These are phyloP conservation scores for Trametes pubescens DNA, from an alignment of 1,284 basidiomycete species.

Conservation along the genomic window DNA sequence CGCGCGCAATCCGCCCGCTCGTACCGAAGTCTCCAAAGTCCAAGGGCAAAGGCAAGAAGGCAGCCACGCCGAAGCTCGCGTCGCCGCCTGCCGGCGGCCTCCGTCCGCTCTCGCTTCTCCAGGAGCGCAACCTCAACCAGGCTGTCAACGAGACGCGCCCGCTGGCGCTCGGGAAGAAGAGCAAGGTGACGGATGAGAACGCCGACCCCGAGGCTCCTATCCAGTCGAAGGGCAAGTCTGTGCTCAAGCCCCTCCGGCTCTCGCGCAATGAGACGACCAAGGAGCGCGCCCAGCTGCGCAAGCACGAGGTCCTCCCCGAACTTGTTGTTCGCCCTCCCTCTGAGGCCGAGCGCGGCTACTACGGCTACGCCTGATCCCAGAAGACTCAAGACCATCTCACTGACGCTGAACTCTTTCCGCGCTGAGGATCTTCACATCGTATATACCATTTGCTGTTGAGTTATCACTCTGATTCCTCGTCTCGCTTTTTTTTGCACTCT, in stretches of 20 bases:
- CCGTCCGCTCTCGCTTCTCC: conserved; percentile 69
- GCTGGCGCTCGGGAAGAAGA: conserved; percentile 61
- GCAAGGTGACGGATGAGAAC: conserved; percentile 53
- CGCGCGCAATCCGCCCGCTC: conserved; percentile 58
- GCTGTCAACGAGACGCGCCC: conserved; percentile 53
- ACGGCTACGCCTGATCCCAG: conserved; percentile 26
- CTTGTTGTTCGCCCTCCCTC: conserved; percentile 57
- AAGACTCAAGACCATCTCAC: conserved; percentile 25
- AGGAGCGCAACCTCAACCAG: conserved; percentile 59
- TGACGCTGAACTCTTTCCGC: conserved; percentile 25
- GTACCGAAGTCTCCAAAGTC: conserved; percentile 61
- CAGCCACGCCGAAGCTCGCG: conserved; percentile 40
- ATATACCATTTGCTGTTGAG: conserved; percentile 34
- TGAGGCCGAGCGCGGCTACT: conserved; percentile 35
- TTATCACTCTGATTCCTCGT: conserved; percentile 29
- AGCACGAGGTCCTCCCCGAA: conserved; percentile 52
- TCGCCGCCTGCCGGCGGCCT: conserved; percentile 51
- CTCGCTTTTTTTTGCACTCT: not conserved
- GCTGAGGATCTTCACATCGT: conserved; percentile 26
- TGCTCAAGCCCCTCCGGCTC: conserved; percentile 64
- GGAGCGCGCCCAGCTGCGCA: conserved; percentile 56
- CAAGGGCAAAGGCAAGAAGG: conserved; percentile 56
- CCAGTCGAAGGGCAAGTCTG: conserved; percentile 46
- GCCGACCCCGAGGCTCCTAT: conserved; percentile 41
- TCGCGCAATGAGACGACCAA: conserved; percentile 67